Evolutionary conservation across 345 rosid genomes (phyloP).

Genomic region (Cardamine chenopodiifolia): DNA sequence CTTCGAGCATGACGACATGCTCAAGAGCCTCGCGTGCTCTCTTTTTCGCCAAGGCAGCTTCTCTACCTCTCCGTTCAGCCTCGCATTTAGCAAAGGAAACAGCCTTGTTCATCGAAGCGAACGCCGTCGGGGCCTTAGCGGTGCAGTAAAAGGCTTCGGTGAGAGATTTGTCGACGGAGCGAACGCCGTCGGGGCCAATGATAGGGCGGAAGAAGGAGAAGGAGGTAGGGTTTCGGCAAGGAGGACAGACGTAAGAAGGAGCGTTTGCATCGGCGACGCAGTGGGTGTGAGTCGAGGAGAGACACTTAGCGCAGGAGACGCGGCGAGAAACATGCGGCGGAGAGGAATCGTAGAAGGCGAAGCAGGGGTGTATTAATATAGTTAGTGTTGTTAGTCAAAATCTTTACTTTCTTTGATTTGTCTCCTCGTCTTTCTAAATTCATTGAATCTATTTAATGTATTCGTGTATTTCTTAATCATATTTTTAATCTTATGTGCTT

Average conservation of each 20-base stretch:
- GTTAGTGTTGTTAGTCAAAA: no score
- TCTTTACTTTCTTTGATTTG: no score
- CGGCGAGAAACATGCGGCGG: slow-evolving; percentile 58
- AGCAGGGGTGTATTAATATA: no score
- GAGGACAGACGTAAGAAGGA: slow-evolving; percentile 53
- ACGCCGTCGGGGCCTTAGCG: slow-evolving; percentile 57
- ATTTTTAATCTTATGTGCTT: no score
- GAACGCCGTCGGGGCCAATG: not conserved
- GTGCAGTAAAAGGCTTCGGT: slow-evolving; percentile 61
- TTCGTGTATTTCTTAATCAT: no score
- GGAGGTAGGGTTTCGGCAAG: slow-evolving; percentile 50
- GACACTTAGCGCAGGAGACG: slow-evolving; percentile 58
- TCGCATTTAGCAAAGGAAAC: slow-evolving; percentile 45
- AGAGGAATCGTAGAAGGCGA: slow-evolving; percentile 56
- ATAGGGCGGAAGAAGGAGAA: slow-evolving; percentile 50
- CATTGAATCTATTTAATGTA: no score
- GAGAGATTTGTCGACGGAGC: slow-evolving; percentile 46
- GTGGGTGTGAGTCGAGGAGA: slow-evolving; percentile 64
- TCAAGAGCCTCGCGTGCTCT: slow-evolving; percentile 76
- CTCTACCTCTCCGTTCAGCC: slow-evolving; percentile 61
- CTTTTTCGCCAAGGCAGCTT: slow-evolving; percentile 63
- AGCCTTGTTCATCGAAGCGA: slow-evolving; percentile 59
- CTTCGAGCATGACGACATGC: slow-evolving; percentile 34
- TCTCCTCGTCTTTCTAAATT: no score
- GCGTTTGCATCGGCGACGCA: slow-evolving; percentile 53